These are phyloP conservation scores for Malassezia japonica DNA, from an alignment of 1,284 basidiomycete genomes.

Conservation along the genomic window DNA sequence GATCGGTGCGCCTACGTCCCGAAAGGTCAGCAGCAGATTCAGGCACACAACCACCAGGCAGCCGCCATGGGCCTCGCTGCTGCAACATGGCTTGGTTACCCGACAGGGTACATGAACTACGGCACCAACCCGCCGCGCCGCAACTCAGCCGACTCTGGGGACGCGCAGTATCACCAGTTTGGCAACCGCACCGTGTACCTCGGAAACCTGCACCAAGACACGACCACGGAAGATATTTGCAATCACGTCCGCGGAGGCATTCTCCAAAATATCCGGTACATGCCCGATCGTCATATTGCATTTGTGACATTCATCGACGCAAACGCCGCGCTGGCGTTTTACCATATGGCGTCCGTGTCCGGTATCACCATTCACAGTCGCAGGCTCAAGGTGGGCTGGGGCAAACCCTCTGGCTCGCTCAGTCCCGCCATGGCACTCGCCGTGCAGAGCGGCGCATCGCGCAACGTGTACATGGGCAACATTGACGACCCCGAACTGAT, in stretches of 20 bases:
- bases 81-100: slow-evolving; percentile 45
- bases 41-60: slow-evolving; percentile 46
- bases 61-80: slow-evolving; percentile 46
- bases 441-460: slow-evolving; percentile 44
- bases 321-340: slow-evolving; percentile 44
- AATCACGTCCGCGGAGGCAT: slow-evolving; percentile 48
- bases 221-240: slow-evolving; percentile 47
- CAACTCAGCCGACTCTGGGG: neutral
- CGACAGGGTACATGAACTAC: slow-evolving; percentile 21
- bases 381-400: slow-evolving; percentile 46
- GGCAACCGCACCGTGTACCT: slow-evolving; percentile 47
- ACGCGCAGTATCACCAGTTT: slow-evolving; percentile 30
- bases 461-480: slow-evolving; percentile 47
- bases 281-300: slow-evolving; percentile 45
- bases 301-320: slow-evolving; percentile 47
- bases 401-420: slow-evolving; percentile 44
- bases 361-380: slow-evolving; percentile 47
- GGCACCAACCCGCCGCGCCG: neutral
- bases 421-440: slow-evolving; percentile 45
- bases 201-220: slow-evolving; percentile 46
- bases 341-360: slow-evolving; percentile 39
- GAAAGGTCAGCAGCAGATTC: slow-evolving; percentile 46
- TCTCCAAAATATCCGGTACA: slow-evolving; percentile 42
- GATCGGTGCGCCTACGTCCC: slow-evolving; percentile 47
- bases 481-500: slow-evolving; percentile 38